Conservation (phyloP, 2,329 filamentous ascomycete species). For the Diplocarpon mali region DNA sequence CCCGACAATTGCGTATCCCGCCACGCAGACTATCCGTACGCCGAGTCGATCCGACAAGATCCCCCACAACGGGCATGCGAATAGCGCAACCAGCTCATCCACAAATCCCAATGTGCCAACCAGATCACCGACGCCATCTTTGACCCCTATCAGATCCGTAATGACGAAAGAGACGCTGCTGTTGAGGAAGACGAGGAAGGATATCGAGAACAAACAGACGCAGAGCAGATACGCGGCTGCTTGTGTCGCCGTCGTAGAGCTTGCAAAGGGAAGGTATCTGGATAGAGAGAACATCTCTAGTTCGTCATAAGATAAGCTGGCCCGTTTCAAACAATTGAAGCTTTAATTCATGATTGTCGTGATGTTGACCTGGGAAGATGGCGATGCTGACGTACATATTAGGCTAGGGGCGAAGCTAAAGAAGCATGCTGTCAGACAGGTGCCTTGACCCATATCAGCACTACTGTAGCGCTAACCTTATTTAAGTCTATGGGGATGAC, state of each 20-base stretch:
- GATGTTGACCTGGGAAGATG: neutral
- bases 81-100: constrained; percentile 70
- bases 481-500: too few relatives aligned
- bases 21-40: constrained; percentile 59
- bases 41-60: constrained; percentile 66
- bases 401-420: too few relatives aligned
- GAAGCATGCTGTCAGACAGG: too few relatives aligned
- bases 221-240: constrained; percentile 68
- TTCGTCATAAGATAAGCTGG: neutral
- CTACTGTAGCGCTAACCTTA: too few relatives aligned
- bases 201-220: constrained; percentile 78
- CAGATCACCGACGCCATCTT: constrained; percentile 63
- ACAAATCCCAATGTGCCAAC: constrained; percentile 78
- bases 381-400: neutral
- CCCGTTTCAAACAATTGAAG: neutral
- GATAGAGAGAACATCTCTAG: constrained; percentile 13
- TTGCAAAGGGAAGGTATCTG: constrained; percentile 40
- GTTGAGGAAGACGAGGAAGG: constrained; percentile 84
- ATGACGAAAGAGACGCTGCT: constrained; percentile 76
- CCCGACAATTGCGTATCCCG: constrained; percentile 75
- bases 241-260: constrained; percentile 48
- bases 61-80: constrained; percentile 74
- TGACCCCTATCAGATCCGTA: constrained; percentile 68
- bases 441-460: too few relatives aligned
- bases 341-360: neutral